Base-by-base conservation (phyloP, 1,284 basidiomycete genomes). In the Ustilago nuda region DNA sequence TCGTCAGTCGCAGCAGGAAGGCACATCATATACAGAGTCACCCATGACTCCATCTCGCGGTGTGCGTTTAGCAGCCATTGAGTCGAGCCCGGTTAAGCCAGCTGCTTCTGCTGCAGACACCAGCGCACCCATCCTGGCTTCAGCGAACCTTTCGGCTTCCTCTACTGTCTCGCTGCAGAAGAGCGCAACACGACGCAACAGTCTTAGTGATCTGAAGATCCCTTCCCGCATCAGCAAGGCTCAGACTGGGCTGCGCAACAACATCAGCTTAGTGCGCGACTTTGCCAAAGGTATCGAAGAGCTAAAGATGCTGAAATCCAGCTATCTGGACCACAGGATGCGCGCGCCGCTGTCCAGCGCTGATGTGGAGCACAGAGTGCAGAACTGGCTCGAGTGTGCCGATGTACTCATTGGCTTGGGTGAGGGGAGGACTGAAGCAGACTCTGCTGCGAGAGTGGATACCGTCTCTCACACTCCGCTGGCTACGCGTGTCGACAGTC, bases 271-370 rank as follows among this genome's bases (percentile, higher is more conserved):
- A 17, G 70, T 82, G 2, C 67, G 76, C 19, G 78, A 82, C 37
- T 82, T 82, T 57, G 80, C 80, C 56, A 65, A 66, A 30, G 80
- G 80, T 9, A 72, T 82, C 43, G 79, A 76, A 59, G 80, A 82
- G 57, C 66, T 82, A 33, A 82, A 82, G 60, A 27, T 32, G 19
- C 50, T 80, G 7, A 80, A 72, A 37, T 54, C 64, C 17, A 65
- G 60, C 55, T 82, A 79, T 55, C 45, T 68, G 57, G 57, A 64
- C 13, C 65, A 53, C 30, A 67, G 46, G 64, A 48, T 55, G 51
- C 58, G n/a, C 6, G 33, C 56, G 7, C 39, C 54, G 5, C 36
- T 55, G 17, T 4, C 35, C 0, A 56, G 30, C 12, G 43, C 57
- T 7, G 56, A 62, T 5, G 61, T 50, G 4, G 59, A 61, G 3